phyloP scores from a whole-genome alignment of 345 rosid genomes.

The Odontarrhena argentea region DNA sequence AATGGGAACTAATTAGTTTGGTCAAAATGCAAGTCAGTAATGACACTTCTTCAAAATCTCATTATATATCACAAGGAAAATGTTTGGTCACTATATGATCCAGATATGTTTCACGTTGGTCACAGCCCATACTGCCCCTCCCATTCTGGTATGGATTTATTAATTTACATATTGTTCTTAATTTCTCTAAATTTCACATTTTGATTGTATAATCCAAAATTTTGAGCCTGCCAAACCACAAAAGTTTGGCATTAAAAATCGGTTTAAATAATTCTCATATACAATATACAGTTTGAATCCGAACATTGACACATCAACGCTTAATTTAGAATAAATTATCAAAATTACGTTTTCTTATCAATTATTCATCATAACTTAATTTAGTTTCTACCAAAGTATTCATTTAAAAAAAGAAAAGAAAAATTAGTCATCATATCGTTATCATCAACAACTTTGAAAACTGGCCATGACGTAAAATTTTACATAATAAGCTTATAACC shows the following conservation, averaged over 20 bases:
- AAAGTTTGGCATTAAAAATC: no score
- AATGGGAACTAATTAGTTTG: neutral
- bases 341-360: no score
- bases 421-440: slow-evolving; percentile 15
- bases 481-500: neutral
- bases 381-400: no score
- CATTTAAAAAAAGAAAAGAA: no score
- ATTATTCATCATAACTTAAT: no score
- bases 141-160: neutral
- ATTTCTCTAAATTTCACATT: no score
- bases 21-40: neutral
- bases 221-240: no score
- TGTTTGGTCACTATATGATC: slow-evolving; percentile 17
- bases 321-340: no score
- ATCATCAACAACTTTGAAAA: slow-evolving; percentile 15
- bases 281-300: no score
- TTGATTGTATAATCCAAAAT: no score
- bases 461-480: slow-evolving; percentile 16
- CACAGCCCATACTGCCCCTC: slow-evolving; percentile 36
- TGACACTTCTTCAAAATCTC: neutral
- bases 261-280: no score
- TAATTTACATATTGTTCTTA: neutral
- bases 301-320: no score
- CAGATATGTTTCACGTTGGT: slow-evolving; percentile 20
- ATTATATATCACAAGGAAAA: slow-evolving; percentile 27